Conservation (phyloP, 1,284 basidiomycete species). For the Neolentinus lepideus region DNA sequence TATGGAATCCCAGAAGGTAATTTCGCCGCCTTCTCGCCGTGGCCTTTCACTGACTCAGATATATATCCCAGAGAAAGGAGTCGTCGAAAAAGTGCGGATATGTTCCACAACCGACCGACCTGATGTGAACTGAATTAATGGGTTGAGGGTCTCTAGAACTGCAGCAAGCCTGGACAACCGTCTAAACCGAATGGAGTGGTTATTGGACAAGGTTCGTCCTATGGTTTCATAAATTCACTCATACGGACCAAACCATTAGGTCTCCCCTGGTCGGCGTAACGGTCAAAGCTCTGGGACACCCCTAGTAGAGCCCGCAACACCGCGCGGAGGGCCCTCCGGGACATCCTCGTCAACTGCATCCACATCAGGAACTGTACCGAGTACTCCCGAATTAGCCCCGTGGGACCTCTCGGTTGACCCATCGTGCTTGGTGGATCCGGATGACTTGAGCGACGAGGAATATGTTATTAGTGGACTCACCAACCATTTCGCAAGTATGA, state of each 20-base stretch:
- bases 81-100: conserved; percentile 70
- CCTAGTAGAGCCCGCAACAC: too few species aligned
- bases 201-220: conserved; percentile 48
- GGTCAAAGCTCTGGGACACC: background rate
- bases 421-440: conserved; percentile 8
- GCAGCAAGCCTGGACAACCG: conserved; percentile 68
- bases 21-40: conserved; percentile 4
- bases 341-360: too few species aligned
- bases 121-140: background rate
- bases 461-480: conserved; percentile 14
- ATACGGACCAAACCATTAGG: background rate
- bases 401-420: too few species aligned
- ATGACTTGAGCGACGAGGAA: conserved; percentile 30
- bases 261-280: background rate
- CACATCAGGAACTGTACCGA: too few species aligned
- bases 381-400: too few species aligned
- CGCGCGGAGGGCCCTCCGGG: too few species aligned
- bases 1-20: conserved; percentile 63
- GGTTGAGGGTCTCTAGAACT: conserved; percentile 36
- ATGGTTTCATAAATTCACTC: background rate
- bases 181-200: conserved; percentile 63
- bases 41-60: background rate
- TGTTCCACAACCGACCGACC: background rate
- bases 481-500: conserved; percentile 27
- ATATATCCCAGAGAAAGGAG: conserved; percentile 56